Base-by-base conservation (phyloP, 371 early-diverging fungal genomes). In the Nosema bombycis region DNA sequence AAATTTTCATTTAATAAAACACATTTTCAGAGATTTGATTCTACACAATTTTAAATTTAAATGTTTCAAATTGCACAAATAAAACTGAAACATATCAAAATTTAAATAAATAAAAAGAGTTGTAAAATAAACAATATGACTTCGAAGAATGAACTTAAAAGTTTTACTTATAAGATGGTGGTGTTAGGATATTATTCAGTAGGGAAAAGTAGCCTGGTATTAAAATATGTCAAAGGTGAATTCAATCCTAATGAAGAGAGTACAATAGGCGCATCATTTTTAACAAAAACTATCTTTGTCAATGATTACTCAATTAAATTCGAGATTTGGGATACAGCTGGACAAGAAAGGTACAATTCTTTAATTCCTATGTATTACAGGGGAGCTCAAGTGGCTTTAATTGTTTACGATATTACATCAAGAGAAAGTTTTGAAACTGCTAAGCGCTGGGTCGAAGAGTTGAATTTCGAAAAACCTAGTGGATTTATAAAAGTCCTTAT, bases 261-360 rank as follows among this genome's bases (percentile, higher is more conserved):
- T 34, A 99, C 99, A 67, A 96, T 99, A 80, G 99, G 99, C n/a
- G 98, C 98, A 26, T 85, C 98, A 85, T 99, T 99, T 88, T 96
- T 94, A 60, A 96, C 97, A 46, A 89, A 94, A 75, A 91, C 90
- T 84, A 94, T 97, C 82, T 91, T 94, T 83, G 93, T 98, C 15
- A 94, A 95, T 78, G 89, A 89, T 72, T 93, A 94, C 86, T 92
- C 91, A 30, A 93, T 99, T 81, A 99, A 99, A 87, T 95, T 96
- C 36, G 98, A 99, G 87, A 96, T 99, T 81, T 99, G 99, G 99
- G 98, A 96, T 83, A 95, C 96, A 72, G 87, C 88, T 28, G 88
- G 88, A 15, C 88, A 88, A 72, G 88, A 88, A 77, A 77, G 88
- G 72, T 88, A 86, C 78, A 74, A 86, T 60, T 87, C 88, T 18